phyloP scores from a whole-genome alignment of 2,329 filamentous ascomycete species.

The Septoria petroselini region DNA sequence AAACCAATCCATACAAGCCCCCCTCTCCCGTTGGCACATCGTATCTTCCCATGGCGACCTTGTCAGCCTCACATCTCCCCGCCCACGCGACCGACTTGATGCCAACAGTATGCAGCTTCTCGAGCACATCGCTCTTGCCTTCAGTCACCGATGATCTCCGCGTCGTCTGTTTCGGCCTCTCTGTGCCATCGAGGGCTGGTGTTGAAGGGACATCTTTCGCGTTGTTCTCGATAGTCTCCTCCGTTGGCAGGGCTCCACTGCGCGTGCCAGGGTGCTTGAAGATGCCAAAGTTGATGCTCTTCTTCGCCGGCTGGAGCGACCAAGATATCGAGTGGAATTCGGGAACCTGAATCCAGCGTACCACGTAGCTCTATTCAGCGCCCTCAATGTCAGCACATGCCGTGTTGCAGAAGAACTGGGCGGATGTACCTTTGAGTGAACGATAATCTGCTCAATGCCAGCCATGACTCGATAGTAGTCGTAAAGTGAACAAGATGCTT shows the following conservation, averaged over 20 bases:
- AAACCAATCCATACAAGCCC: conserved; percentile 93
- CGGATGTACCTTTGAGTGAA: conserved; percentile 83
- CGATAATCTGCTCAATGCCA: conserved; percentile 92
- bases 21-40: conserved; percentile 71
- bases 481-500: neutral
- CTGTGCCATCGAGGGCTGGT: conserved; percentile 39
- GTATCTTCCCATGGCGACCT: conserved; percentile 85
- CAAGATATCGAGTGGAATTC: conserved; percentile 91
- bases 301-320: conserved; percentile 97
- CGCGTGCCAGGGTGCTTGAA: conserved; percentile 90
- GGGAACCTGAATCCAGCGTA: conserved; percentile 92
- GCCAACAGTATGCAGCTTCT: conserved; percentile 62
- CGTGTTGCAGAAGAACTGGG: neutral
- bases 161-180: conserved; percentile 42
- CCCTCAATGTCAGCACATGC: conserved; percentile 6
- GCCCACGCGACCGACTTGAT: conserved; percentile 70
- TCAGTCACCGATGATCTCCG: conserved; percentile 45
- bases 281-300: conserved; percentile 96
- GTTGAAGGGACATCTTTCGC: conserved; percentile 39
- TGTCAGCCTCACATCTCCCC: conserved; percentile 94
- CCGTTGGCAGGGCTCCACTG: conserved; percentile 48
- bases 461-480: conserved; percentile 61
- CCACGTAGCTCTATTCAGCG: conserved; percentile 79
- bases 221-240: conserved; percentile 40
- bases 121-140: conserved; percentile 59